Evolutionary conservation across 208 protist genomes (phyloP).

Genomic region (Leishmania braziliensis): DNA sequence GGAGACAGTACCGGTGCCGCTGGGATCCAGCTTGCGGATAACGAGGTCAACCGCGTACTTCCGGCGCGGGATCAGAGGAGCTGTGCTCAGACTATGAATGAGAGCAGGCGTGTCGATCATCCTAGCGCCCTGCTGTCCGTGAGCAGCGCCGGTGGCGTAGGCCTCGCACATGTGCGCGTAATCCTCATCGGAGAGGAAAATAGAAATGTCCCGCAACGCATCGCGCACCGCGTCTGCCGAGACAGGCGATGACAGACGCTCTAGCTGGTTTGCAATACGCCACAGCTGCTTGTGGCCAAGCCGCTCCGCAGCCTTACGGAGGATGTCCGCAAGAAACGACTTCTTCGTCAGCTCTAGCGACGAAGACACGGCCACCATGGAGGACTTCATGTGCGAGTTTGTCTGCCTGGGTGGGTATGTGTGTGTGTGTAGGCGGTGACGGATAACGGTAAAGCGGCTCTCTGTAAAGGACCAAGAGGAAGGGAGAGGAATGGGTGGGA

Average conservation of each 20-base stretch:
- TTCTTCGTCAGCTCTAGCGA: slow-evolving; percentile 24
- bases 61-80: slow-evolving; percentile 52
- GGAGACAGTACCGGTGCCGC: slow-evolving; percentile 46
- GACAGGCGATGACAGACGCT: slow-evolving; percentile 24
- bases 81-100: slow-evolving; percentile 41
- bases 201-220: slow-evolving; percentile 54
- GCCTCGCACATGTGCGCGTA: slow-evolving; percentile 40
- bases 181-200: slow-evolving; percentile 72
- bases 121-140: not conserved
- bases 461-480: not conserved
- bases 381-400: not conserved
- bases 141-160: slow-evolving; percentile 17
- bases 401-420: not conserved
- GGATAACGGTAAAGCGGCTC: not conserved
- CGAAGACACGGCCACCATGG: slow-evolving; percentile 13
- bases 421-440: not conserved
- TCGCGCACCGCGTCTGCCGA: slow-evolving; percentile 53
- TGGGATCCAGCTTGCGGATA: slow-evolving; percentile 58
- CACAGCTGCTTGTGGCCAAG: slow-evolving; percentile 73
- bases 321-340: slow-evolving; percentile 35
- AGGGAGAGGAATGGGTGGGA: not conserved
- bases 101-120: slow-evolving; percentile 36
- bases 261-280: slow-evolving; percentile 51
- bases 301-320: slow-evolving; percentile 65
- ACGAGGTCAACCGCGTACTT: slow-evolving; percentile 68